Percentiles rank a stretch among this genome's conserved stretches.
Evolutionary conservation across 1,139 yeast genomes (phyloP).

Genomic region (Ashbya aceris): DNA sequence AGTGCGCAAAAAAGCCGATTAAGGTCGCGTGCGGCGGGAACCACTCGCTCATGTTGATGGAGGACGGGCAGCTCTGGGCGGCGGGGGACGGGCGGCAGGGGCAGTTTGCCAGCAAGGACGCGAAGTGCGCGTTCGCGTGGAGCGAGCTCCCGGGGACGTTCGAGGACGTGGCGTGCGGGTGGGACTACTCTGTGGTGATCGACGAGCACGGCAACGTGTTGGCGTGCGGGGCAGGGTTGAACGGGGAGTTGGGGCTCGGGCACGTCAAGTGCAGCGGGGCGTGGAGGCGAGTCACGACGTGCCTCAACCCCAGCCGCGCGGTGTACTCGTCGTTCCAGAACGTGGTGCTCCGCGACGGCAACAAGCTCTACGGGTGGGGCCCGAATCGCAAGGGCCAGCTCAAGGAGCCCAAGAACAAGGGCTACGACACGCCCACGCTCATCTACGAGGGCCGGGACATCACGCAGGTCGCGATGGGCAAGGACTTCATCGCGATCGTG

Average conservation of each 20-base stretch:
- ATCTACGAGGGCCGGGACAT: slow-evolving; percentile 11
- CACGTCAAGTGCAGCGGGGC: slow-evolving; percentile 3
- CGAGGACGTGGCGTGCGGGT: slow-evolving; percentile 44
- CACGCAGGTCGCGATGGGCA: slow-evolving; percentile 23
- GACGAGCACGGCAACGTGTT: slow-evolving; percentile 36
- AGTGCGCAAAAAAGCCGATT: slow-evolving; percentile 24
- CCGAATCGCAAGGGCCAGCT: slow-evolving; percentile 70
- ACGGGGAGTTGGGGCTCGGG: slow-evolving; percentile 72
- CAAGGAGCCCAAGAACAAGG: slow-evolving; percentile 22
- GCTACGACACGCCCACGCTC: slow-evolving; percentile 20
- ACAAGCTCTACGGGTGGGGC: slow-evolving; percentile 68
- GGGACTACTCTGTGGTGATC: slow-evolving; percentile 63
- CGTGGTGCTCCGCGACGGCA: slow-evolving; percentile 34
- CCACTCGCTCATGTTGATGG: slow-evolving; percentile 58
- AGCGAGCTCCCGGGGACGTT: slow-evolving; percentile 12
- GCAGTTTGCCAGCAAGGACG: slow-evolving; percentile 34
- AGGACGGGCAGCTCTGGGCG: slow-evolving; percentile 44
- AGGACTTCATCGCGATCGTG: slow-evolving; percentile 17
- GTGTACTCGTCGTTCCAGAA: slow-evolving; percentile 23
- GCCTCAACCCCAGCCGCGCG: slow-evolving; percentile 10
- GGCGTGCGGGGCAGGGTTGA: slow-evolving; percentile 52
- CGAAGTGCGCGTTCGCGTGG: slow-evolving; percentile 2
- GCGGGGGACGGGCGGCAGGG: slow-evolving; percentile 52
- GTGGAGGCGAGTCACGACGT: slow-evolving; percentile 16
- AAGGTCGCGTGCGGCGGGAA: slow-evolving; percentile 74